Evolutionary conservation across 352 stramenopile genomes (phyloP).

Genomic region (Phytophthora aleatoria): DNA sequence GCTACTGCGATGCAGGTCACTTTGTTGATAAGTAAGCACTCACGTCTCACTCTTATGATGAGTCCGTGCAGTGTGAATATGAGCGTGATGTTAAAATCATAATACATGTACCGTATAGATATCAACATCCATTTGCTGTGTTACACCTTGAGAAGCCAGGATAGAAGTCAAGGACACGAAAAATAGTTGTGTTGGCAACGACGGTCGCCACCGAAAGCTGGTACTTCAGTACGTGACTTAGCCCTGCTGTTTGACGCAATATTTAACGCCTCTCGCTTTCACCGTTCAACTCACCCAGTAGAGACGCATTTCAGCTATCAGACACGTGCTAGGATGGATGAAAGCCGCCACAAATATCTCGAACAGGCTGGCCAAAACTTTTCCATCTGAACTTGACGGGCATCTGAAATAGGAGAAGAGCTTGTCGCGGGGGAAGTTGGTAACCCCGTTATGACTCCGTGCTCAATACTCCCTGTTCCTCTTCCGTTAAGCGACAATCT

Average conservation of each 20-base stretch:
- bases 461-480: not conserved
- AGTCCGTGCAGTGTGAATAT: constrained; percentile 9
- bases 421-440: constrained; percentile 12
- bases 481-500: constrained; percentile 12
- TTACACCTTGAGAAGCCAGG: not conserved
- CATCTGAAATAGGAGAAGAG: constrained; percentile 22
- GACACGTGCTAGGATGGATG: too few relatives aligned
- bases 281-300: constrained; percentile 4
- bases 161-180: not conserved
- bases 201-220: constrained; percentile 10
- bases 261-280: constrained; percentile 5
- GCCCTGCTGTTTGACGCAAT: constrained; percentile 9
- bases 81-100: constrained; percentile 6
- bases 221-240: not conserved
- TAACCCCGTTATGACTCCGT: too few relatives aligned
- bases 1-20: not conserved
- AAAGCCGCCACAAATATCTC: constrained; percentile 10
- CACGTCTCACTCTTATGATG: not conserved
- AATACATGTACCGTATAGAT: constrained; percentile 9
- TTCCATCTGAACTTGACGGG: constrained; percentile 16
- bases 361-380: constrained; percentile 6
- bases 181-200: constrained; percentile 4
- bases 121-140: not conserved
- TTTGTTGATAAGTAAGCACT: constrained; percentile 10
- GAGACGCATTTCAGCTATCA: constrained; percentile 5